A percentile compares a stretch with the other conserved stretches of the same genome.
Evolutionary conservation across 345 rosid species (phyloP).

Genomic region (Gossypium anomalum): DNA sequence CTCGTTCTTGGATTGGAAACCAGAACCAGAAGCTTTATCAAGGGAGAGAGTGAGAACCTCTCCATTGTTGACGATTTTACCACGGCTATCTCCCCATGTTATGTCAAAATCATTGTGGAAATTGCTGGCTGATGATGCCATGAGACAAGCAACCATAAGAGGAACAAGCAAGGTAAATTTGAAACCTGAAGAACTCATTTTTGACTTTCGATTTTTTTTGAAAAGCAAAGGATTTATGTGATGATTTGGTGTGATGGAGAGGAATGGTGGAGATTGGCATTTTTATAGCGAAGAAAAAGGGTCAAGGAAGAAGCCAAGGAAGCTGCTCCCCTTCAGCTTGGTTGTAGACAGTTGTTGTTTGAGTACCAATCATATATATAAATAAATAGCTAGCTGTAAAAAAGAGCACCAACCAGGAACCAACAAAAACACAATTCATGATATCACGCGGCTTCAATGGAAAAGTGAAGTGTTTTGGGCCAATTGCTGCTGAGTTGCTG

Average conservation of each 20-base stretch:
- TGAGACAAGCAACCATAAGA: neutral
- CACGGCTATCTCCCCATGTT: conserved; percentile 13
- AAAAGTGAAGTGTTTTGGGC: neutral
- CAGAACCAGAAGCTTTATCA: conserved; percentile 10
- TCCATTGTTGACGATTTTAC: conserved; percentile 2
- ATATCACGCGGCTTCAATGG: neutral
- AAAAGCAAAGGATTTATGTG: neutral
- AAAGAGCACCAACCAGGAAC: neutral
- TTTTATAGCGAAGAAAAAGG: neutral
- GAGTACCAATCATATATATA: neutral
- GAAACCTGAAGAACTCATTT: neutral
- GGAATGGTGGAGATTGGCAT: neutral
- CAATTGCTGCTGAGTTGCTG: neutral
- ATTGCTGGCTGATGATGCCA: neutral
- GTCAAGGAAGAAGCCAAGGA: neutral
- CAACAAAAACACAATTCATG: neutral
- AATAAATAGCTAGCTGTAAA: neutral
- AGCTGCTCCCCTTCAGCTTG: neutral
- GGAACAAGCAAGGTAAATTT: neutral
- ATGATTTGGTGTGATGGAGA: neutral
- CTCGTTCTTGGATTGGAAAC: conserved; percentile 14
- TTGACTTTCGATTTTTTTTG: neutral
- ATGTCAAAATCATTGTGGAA: conserved; percentile 5
- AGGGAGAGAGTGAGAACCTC: conserved; percentile 9
- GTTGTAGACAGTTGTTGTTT: neutral